Conservation (phyloP, 192 early-diverging fungal species). For the Backusella westeae region DNA sequence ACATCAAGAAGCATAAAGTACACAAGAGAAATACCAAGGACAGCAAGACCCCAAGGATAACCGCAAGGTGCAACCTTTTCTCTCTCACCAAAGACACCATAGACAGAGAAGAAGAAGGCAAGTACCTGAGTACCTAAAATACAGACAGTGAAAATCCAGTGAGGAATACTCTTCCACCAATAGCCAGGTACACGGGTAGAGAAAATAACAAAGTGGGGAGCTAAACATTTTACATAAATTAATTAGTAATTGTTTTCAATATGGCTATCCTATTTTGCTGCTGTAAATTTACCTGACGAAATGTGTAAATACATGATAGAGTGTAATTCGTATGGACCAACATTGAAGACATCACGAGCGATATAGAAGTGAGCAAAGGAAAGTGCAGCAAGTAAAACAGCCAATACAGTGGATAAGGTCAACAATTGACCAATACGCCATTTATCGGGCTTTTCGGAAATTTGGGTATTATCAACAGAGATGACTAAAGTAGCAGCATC, state of each 20-base stretch:
- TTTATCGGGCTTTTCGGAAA: slow-evolving; percentile 86
- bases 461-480: slow-evolving; percentile 87
- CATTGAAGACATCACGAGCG: slow-evolving; percentile 60
- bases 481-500: slow-evolving; percentile 90
- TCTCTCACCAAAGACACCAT: slow-evolving; percentile 49
- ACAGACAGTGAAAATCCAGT: slow-evolving; percentile 62
- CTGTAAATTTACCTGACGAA: slow-evolving; percentile 52
- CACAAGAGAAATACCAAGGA: slow-evolving; percentile 65
- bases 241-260: background rate
- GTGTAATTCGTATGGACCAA: slow-evolving; percentile 51
- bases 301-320: slow-evolving; percentile 94
- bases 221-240: background rate
- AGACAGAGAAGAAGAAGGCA: slow-evolving; percentile 75
- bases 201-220: slow-evolving; percentile 87
- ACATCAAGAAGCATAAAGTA: slow-evolving; percentile 77
- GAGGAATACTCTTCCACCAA: slow-evolving; percentile 78
- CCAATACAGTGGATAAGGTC: slow-evolving; percentile 76
- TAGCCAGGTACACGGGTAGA: slow-evolving; percentile 75
- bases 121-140: slow-evolving; percentile 83
- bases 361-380: slow-evolving; percentile 84
- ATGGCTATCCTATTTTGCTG: no score
- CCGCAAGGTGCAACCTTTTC: slow-evolving; percentile 52
- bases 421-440: slow-evolving; percentile 91
- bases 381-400: slow-evolving; percentile 68
- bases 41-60: slow-evolving; percentile 59